These are phyloP conservation scores for Arctostaphylos glauca DNA, from an alignment of 148 eudicot species.

Conservation along the genomic window DNA sequence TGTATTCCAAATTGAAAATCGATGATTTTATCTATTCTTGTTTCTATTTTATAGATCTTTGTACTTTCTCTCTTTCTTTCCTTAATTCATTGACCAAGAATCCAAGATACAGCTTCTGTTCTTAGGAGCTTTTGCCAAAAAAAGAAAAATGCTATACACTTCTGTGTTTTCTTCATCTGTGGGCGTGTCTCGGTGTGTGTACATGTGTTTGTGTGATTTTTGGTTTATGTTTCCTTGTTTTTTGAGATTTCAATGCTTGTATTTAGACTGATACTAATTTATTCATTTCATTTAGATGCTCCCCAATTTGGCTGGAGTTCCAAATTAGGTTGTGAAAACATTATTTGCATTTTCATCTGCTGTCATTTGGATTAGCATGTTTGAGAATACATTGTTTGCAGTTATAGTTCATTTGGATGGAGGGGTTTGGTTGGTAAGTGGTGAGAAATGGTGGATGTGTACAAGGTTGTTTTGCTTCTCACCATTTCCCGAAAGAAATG, in stretches of 20 bases:
- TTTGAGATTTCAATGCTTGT: not conserved
- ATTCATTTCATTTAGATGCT: not conserved
- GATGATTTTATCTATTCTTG: not conserved
- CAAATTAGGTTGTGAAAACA: not conserved
- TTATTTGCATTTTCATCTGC: not conserved
- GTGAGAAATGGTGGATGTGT: not conserved
- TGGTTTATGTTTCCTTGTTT: not conserved
- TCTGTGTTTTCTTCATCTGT: not conserved
- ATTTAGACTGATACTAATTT: not conserved
- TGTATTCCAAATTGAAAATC: not conserved
- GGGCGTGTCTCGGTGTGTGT: not conserved
- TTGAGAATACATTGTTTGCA: not conserved
- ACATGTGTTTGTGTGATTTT: not conserved
- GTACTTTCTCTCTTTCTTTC: not conserved
- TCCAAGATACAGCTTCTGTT: not conserved
- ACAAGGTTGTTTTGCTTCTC: not conserved
- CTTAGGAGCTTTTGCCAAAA: not conserved
- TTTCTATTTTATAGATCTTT: not conserved
- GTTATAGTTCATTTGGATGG: not conserved
- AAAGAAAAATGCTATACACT: not conserved
- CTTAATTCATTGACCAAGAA: not conserved
- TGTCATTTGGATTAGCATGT: not conserved
- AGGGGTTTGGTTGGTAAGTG: not conserved
- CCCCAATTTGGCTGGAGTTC: not conserved
- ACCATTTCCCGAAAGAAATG: not conserved